Conservation (phyloP, 805 yeast species). For the Saccharomyces jurei region DNA sequence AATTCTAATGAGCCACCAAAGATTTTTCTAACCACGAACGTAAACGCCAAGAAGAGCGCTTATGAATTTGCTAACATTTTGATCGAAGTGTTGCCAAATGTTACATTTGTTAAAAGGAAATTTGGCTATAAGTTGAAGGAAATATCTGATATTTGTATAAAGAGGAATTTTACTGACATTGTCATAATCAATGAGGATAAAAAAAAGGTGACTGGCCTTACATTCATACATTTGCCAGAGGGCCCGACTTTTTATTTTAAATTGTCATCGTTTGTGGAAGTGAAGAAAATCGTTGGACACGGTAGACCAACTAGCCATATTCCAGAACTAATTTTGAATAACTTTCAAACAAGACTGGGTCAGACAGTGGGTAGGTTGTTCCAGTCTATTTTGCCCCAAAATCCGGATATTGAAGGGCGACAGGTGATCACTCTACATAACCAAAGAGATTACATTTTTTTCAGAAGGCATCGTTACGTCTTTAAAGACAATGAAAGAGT, state of each 20-base stretch:
- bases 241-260: conserved; percentile 95
- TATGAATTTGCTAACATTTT: conserved; percentile 84
- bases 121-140: conserved; percentile 77
- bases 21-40: conserved; percentile 81
- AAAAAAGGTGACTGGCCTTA: conserved; percentile 82
- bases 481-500: conserved; percentile 86
- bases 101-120: conserved; percentile 81
- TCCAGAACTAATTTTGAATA: conserved; percentile 87
- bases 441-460: conserved; percentile 91
- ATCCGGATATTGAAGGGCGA: conserved; percentile 90
- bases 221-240: conserved; percentile 86
- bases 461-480: conserved; percentile 88
- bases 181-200: conserved; percentile 90
- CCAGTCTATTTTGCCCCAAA: conserved; percentile 85
- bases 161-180: conserved; percentile 80
- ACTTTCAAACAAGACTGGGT: conserved; percentile 88
- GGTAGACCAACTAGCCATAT: conserved; percentile 85
- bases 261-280: conserved; percentile 65
- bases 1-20: conserved; percentile 75
- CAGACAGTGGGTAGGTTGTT: conserved; percentile 87
- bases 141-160: conserved; percentile 74
- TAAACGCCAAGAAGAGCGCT: conserved; percentile 76
- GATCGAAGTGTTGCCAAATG: conserved; percentile 76
- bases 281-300: conserved; percentile 73
- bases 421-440: conserved; percentile 94